phyloP scores from a whole-genome alignment of 2,329 filamentous ascomycete genomes.

The Fusarium guadeloupense region DNA sequence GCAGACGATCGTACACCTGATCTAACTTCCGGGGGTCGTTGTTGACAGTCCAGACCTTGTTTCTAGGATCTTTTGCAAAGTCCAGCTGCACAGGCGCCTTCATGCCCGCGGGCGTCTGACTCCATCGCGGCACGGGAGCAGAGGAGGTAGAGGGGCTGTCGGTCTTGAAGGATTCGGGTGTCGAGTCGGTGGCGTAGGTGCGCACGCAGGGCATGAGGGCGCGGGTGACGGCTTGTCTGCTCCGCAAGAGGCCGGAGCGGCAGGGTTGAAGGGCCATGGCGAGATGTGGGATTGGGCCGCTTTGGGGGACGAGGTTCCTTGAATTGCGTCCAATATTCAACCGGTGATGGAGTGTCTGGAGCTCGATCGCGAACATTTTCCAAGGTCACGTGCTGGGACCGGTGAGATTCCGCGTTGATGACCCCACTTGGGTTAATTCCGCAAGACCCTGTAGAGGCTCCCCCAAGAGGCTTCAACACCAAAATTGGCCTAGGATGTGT shows the following conservation, averaged over 20 bases:
- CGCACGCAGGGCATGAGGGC: conserved; percentile 39
- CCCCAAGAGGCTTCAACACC: conserved; percentile 31
- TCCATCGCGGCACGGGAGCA: conserved; percentile 67
- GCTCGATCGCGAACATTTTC: conserved; percentile 47
- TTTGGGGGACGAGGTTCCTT: conserved; percentile 2
- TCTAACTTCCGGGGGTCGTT: conserved; percentile 78
- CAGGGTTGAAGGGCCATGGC: conserved; percentile 49
- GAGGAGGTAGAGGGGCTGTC: conserved; percentile 8
- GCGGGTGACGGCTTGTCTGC: conserved; percentile 37
- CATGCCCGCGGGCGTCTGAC: conserved; percentile 73
- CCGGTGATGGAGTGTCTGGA: conserved; percentile 10
- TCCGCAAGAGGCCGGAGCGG: conserved; percentile 44
- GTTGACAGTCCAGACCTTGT: conserved; percentile 74
- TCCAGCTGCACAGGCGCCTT: conserved; percentile 74
- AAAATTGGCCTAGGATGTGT: not conserved
- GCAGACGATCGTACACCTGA: conserved; percentile 77
- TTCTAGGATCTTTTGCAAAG: conserved; percentile 62
- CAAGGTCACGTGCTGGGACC: conserved; percentile 43
- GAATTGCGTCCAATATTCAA: conserved; percentile 3
- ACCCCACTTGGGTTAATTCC: conserved; percentile 32
- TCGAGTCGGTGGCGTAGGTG: conserved; percentile 44
- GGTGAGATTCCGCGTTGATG: conserved; percentile 17
- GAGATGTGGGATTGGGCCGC: conserved; percentile 16
- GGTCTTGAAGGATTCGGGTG: conserved; percentile 43
- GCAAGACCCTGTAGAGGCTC: not conserved